Evolutionary conservation across 139 green algal species (phyloP).

Genomic region (Tetradesmus obliquus): DNA sequence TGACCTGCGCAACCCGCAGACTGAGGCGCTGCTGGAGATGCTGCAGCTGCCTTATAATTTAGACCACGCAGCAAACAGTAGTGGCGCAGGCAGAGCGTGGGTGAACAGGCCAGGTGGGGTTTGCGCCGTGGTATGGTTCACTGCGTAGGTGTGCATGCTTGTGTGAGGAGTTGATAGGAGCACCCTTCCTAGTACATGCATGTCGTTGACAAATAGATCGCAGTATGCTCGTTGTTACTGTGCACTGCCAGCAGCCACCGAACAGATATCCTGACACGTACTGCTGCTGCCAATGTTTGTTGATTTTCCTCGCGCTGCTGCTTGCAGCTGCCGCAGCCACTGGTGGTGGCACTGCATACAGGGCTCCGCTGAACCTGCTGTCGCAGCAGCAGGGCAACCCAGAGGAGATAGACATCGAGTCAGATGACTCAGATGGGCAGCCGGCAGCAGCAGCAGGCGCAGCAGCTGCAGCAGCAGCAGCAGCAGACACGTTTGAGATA

Average conservation of each 20-base stretch:
- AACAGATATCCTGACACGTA: background rate
- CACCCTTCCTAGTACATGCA: too few relatives aligned
- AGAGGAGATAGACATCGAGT: conserved; percentile 68
- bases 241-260: background rate
- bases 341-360: conserved; percentile 6
- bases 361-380: background rate
- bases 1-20: conserved; percentile 46
- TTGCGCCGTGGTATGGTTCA: too few relatives aligned
- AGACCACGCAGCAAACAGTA: conserved; percentile 42
- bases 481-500: background rate
- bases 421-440: background rate
- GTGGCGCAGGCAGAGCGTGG: background rate
- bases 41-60: conserved; percentile 70
- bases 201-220: too few relatives aligned
- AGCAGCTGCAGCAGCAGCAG: background rate
- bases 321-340: background rate
- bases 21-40: conserved; percentile 71
- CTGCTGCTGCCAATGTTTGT: background rate
- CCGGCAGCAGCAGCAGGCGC: conserved; percentile 8
- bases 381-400: conserved; percentile 61
- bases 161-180: background rate
- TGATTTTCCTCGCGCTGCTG: background rate
- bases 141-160: background rate
- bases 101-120: background rate
- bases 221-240: background rate